A percentile compares a stretch with the other conserved stretches of the same genome.
These are phyloP conservation scores for Aspergillus calidoustus DNA, from an alignment of 2,329 filamentous ascomycete genomes.

Conservation along the genomic window DNA sequence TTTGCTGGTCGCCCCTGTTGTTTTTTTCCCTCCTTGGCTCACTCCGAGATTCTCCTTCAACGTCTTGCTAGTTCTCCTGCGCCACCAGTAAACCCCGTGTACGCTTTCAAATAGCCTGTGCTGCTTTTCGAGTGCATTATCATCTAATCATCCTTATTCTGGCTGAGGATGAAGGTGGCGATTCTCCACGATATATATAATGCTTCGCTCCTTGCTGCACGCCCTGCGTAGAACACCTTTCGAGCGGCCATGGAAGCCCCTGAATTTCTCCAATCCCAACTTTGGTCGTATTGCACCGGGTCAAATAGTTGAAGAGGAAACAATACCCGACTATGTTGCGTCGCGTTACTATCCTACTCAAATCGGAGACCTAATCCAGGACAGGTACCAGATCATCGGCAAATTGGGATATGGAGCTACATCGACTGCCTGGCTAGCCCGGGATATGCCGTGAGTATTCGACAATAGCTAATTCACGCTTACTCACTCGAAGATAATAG, in stretches of 20 bases:
- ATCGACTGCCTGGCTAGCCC: slow-evolving; percentile 45
- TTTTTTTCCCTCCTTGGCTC: no score
- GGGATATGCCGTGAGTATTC: slow-evolving; percentile 36
- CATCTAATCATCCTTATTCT: no score
- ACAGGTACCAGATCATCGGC: slow-evolving; percentile 40
- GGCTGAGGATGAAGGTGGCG: no score
- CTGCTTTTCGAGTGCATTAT: no score
- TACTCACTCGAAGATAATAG: slow-evolving; percentile 21
- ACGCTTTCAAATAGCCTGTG: no score
- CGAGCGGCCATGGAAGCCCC: slow-evolving; percentile 35
- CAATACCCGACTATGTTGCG: slow-evolving; percentile 31
- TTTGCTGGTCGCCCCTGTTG: no score
- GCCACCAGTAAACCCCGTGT: no score
- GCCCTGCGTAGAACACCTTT: slow-evolving; percentile 26
- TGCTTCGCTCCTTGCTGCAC: slow-evolving; percentile 26
- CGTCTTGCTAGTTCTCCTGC: no score
- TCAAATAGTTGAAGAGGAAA: slow-evolving; percentile 40
- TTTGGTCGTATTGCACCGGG: slow-evolving; percentile 28
- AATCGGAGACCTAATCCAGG: slow-evolving; percentile 36
- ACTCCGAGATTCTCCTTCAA: no score
- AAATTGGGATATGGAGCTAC: slow-evolving; percentile 43
- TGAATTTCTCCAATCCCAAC: slow-evolving; percentile 38
- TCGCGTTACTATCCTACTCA: slow-evolving; percentile 35
- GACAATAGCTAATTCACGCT: neutral
- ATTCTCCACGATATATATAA: neutral